Percentiles rank a stretch among this genome's conserved stretches.
These are phyloP conservation scores for Lachnellula willkommii DNA, from an alignment of 2,329 filamentous ascomycete species.

Conservation along the genomic window DNA sequence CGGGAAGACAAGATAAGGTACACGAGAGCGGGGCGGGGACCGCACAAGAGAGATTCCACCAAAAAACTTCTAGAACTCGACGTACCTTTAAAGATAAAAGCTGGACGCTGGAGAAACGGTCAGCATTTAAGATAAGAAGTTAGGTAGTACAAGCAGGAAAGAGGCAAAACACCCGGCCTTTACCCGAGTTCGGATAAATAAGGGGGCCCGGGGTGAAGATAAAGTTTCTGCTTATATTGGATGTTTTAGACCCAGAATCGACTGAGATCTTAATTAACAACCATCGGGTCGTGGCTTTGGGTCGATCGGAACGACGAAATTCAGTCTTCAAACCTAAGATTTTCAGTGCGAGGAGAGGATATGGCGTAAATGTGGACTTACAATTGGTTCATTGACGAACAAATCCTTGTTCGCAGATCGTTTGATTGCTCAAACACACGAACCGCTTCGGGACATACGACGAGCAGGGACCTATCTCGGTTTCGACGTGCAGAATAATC, in stretches of 20 bases:
- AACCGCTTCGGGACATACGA: conserved; percentile 6
- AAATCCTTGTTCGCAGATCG: conserved; percentile 1
- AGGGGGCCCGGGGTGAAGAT: background rate
- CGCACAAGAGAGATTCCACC: background rate
- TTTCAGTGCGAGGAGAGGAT: background rate
- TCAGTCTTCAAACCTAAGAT: background rate
- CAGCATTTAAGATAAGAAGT: background rate
- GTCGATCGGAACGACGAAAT: conserved; percentile 3
- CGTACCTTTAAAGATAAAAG: background rate
- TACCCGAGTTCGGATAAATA: background rate
- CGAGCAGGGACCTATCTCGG: conserved; percentile 7
- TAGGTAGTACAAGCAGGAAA: background rate
- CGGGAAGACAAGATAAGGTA: background rate
- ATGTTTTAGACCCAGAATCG: background rate
- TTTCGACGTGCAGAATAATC: conserved; percentile 9
- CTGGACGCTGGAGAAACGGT: background rate
- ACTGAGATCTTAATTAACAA: background rate
- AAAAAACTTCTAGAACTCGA: background rate
- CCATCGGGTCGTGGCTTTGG: conserved; percentile 7
- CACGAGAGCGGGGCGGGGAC: background rate
- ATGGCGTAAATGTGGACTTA: background rate
- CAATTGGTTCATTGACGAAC: conserved; percentile 1
- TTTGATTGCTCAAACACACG: conserved; percentile 11
- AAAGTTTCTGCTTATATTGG: background rate
- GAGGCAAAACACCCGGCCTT: background rate